phyloP scores from a whole-genome alignment of 495 filamentous ascomycete genomes.

The Trichoderma parareesei region DNA sequence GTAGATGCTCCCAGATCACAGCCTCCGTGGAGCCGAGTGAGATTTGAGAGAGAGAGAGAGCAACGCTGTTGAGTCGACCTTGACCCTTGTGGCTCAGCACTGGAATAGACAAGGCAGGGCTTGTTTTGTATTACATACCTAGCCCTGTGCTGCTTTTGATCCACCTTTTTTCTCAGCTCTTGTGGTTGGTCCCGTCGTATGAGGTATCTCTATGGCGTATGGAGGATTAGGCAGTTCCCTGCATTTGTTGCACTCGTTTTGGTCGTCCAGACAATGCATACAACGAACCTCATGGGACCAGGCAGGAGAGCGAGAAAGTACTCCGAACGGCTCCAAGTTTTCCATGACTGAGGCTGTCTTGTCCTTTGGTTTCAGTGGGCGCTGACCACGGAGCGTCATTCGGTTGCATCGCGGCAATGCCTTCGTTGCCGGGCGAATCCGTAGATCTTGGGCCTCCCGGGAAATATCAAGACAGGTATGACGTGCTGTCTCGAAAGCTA shows the following conservation, averaged over 20 bases:
- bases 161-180: neutral
- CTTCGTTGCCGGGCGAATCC: neutral
- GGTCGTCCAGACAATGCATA: neutral
- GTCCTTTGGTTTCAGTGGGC: neutral
- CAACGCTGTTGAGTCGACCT: neutral
- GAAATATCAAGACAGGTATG: neutral
- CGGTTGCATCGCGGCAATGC: neutral
- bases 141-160: neutral
- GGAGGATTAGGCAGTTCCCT: neutral
- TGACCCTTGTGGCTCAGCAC: slow-evolving; percentile 7
- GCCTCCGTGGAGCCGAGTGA: neutral
- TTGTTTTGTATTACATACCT: neutral
- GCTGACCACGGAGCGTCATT: neutral
- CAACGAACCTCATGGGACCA: neutral
- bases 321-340: neutral
- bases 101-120: neutral
- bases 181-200: slow-evolving; percentile 1
- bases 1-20: neutral
- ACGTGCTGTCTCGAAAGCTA: neutral
- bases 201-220: neutral
- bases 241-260: neutral
- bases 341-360: neutral
- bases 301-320: too few relatives aligned
- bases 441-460: neutral
- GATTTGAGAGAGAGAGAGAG: neutral